Evolutionary conservation across 2,329 filamentous ascomycete genomes (phyloP).

Genomic region (Clonostachys rosea): DNA sequence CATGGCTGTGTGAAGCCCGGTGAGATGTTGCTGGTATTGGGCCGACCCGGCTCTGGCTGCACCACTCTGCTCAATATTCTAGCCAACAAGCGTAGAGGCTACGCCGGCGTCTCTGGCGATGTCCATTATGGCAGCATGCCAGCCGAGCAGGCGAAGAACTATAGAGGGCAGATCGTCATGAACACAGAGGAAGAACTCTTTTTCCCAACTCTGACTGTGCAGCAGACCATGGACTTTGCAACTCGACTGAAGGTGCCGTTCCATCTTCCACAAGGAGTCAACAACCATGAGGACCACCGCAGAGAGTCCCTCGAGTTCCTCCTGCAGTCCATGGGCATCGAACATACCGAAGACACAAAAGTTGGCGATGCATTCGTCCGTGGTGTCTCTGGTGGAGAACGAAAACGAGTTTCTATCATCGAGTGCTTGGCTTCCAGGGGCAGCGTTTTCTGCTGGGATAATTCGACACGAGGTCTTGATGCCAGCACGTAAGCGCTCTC

Average conservation of each 20-base stretch:
- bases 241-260: conserved; percentile 53
- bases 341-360: conserved; percentile 58
- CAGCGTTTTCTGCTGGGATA: conserved; percentile 63
- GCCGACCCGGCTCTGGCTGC: conserved; percentile 65
- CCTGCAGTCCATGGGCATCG: conserved; percentile 42
- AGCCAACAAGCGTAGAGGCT: conserved; percentile 59
- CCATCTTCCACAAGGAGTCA: conserved; percentile 34
- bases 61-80: conserved; percentile 68
- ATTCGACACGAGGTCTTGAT: conserved; percentile 61
- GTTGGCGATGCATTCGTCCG: conserved; percentile 64
- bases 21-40: conserved; percentile 65
- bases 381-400: conserved; percentile 64
- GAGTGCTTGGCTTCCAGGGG: conserved; percentile 56
- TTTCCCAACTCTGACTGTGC: conserved; percentile 67
- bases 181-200: conserved; percentile 66
- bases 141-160: conserved; percentile 42
- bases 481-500: conserved; percentile 45
- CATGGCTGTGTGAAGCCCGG: conserved; percentile 56
- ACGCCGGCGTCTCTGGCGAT: conserved; percentile 51
- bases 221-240: conserved; percentile 68
- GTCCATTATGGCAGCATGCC: conserved; percentile 49
- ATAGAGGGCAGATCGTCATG: conserved; percentile 56
- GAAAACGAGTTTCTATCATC: conserved; percentile 65
- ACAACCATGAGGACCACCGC: conserved; percentile 37
- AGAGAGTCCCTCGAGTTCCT: conserved; percentile 46